Evolutionary conservation across 192 early-diverging fungal species (phyloP).

Genomic region (Jimgerdemannia flammicorona): DNA sequence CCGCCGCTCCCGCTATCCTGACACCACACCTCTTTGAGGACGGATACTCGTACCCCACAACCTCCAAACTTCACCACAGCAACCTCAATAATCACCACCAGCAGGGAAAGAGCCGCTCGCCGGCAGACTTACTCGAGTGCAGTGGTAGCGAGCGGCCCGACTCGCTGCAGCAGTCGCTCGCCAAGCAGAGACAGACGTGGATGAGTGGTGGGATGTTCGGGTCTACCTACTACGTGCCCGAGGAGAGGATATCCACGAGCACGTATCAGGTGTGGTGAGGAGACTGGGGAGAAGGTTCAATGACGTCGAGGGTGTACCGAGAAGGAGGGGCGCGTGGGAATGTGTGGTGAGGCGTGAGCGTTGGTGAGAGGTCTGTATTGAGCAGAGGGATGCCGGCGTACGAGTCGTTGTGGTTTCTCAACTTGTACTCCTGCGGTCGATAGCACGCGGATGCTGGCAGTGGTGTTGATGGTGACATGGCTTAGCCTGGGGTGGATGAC

Average conservation of each 20-base stretch:
- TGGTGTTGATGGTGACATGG: too few species aligned
- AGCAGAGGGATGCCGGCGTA: too few species aligned
- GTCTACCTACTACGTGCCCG: not conserved
- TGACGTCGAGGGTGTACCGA: too few species aligned
- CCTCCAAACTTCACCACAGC: too few species aligned
- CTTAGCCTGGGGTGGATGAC: too few species aligned
- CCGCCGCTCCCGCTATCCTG: not conserved
- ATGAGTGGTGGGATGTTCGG: not conserved
- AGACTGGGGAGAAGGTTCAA: not conserved
- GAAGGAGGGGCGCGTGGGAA: too few species aligned
- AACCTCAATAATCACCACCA: too few species aligned
- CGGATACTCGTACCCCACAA: not conserved
- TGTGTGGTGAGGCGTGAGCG: too few species aligned
- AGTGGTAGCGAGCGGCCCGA: not conserved
- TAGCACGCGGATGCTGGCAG: too few species aligned
- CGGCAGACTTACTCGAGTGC: not conserved
- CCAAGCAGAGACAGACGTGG: not conserved
- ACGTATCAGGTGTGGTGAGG: not conserved
- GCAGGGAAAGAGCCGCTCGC: not conserved
- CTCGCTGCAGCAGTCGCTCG: not conserved
- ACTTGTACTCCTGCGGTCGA: too few species aligned
- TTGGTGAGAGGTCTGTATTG: too few species aligned
- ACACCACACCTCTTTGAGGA: not conserved
- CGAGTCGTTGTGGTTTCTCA: too few species aligned
- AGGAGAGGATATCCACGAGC: not conserved